Percentiles rank a stretch among this genome's conserved stretches.
phyloP scores from a whole-genome alignment of 495 filamentous ascomycete genomes.

The Neurospora hispaniola region DNA sequence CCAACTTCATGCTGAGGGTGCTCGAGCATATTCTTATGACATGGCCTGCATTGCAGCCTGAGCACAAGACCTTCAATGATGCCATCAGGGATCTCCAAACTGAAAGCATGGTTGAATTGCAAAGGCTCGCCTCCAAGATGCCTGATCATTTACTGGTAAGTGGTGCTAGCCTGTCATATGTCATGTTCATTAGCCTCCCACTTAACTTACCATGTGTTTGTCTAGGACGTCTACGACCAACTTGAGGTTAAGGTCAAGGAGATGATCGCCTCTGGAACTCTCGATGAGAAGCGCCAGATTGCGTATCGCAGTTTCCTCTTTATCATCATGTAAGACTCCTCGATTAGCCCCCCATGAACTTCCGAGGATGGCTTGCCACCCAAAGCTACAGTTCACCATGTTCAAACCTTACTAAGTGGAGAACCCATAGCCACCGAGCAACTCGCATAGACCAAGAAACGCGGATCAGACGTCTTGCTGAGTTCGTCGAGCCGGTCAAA shows the following conservation, averaged over 20 bases:
- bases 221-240: slow-evolving; percentile 67
- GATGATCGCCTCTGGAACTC: slow-evolving; percentile 57
- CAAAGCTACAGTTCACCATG: neutral
- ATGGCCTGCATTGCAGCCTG: slow-evolving; percentile 55
- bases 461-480: slow-evolving; percentile 52
- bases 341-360: neutral
- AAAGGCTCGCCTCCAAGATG: slow-evolving; percentile 81
- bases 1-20: slow-evolving; percentile 72
- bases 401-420: slow-evolving; percentile 6
- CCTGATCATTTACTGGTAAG: slow-evolving; percentile 72
- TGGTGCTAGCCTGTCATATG: neutral
- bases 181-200: neutral
- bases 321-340: slow-evolving; percentile 65
- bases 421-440: slow-evolving; percentile 56
- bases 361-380: neutral
- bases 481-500: slow-evolving; percentile 70
- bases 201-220: slow-evolving; percentile 5
- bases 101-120: slow-evolving; percentile 73
- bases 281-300: slow-evolving; percentile 62
- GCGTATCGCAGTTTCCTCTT: slow-evolving; percentile 71
- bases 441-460: slow-evolving; percentile 56
- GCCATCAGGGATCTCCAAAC: slow-evolving; percentile 82
- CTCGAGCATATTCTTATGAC: slow-evolving; percentile 84
- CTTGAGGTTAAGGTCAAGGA: slow-evolving; percentile 75
- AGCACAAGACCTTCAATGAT: slow-evolving; percentile 66